Percentiles rank a stretch among this genome's conserved stretches.
These are phyloP conservation scores for Peltaster fructicola DNA, from an alignment of 2,329 filamentous ascomycete species.

Conservation along the genomic window DNA sequence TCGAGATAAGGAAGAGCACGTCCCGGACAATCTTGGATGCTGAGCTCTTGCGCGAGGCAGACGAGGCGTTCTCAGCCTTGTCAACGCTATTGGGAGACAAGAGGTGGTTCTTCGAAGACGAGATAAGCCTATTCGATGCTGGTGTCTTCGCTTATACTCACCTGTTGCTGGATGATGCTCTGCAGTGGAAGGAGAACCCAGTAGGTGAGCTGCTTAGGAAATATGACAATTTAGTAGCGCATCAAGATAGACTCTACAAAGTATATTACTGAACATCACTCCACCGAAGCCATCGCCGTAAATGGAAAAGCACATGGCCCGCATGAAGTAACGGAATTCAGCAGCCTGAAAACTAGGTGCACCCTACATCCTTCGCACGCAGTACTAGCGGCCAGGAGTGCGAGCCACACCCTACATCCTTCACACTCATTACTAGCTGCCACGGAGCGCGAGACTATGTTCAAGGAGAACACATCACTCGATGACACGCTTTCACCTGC, in stretches of 20 bases:
- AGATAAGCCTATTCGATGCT: slow-evolving; percentile 59
- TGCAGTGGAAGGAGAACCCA: slow-evolving; percentile 47
- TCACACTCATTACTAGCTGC: no score
- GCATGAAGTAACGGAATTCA: no score
- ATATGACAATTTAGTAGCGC: slow-evolving; percentile 45
- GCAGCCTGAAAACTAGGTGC: no score
- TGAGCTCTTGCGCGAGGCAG: slow-evolving; percentile 41
- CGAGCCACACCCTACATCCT: no score
- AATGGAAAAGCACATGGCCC: no score
- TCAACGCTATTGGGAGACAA: slow-evolving; percentile 39
- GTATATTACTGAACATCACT: no score
- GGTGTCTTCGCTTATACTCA: slow-evolving; percentile 81
- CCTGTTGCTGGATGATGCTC: slow-evolving; percentile 47
- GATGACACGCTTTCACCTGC: no score
- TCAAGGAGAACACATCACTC: no score
- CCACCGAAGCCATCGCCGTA: no score
- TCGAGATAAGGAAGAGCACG: slow-evolving; percentile 52
- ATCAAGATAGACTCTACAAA: slow-evolving; percentile 47
- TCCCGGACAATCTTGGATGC: slow-evolving; percentile 21
- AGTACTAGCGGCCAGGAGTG: no score
- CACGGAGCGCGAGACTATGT: no score
- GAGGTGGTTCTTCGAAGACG: slow-evolving; percentile 42
- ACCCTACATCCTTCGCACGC: no score
- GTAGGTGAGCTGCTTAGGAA: slow-evolving; percentile 39
- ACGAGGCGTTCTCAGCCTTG: slow-evolving; percentile 44